These are phyloP conservation scores for Talaromyces sp. DNA, from an alignment of 2,329 filamentous ascomycete genomes.

Conservation along the genomic window DNA sequence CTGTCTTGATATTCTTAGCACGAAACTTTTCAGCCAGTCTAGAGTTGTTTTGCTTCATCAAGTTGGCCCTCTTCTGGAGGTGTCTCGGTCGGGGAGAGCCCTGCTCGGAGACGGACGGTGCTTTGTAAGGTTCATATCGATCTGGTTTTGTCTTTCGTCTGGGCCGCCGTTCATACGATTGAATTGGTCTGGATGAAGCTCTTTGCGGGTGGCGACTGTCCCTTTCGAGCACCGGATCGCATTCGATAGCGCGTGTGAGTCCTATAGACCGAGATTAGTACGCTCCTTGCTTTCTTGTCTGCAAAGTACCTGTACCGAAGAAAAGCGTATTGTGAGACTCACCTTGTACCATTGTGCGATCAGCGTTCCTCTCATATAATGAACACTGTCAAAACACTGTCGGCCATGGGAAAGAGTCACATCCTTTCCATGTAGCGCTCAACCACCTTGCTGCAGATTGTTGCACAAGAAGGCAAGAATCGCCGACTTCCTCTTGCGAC, in stretches of 20 bases:
- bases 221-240: neutral
- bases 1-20: constrained; percentile 52
- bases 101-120: neutral
- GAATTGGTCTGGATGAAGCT: neutral
- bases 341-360: neutral
- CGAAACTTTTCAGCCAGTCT: constrained; percentile 54
- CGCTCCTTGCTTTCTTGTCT: neutral
- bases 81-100: neutral
- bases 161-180: constrained; percentile 48
- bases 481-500: neutral
- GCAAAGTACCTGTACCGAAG: neutral
- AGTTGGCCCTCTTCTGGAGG: constrained; percentile 24
- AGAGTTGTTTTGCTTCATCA: constrained; percentile 31
- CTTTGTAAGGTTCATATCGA: constrained; percentile 50
- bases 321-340: neutral
- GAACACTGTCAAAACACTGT: neutral
- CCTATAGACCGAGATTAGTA: neutral
- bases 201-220: neutral
- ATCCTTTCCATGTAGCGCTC: neutral
- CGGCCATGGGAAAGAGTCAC: neutral
- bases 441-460: neutral
- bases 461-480: neutral
- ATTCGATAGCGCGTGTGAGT: neutral
- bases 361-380: neutral
- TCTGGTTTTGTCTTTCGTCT: constrained; percentile 57